A percentile compares a stretch with the other conserved stretches of the same genome.
Evolutionary conservation across 305 asterid species (phyloP).

Genomic region (Caryopteris hybrid): DNA sequence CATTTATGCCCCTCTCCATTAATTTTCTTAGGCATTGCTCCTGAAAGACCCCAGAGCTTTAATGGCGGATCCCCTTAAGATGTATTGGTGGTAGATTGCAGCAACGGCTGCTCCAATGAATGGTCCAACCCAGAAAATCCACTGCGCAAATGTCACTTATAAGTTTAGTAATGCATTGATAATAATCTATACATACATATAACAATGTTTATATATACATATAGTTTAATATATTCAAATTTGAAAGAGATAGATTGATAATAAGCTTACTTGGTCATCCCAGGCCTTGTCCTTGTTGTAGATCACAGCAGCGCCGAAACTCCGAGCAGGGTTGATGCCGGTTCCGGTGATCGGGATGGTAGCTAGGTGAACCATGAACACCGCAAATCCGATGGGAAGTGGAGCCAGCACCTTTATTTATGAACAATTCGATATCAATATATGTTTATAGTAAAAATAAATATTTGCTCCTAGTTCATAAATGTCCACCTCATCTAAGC

Average conservation of each 20-base stretch:
- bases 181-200: no score
- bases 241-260: no score
- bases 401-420: constrained; percentile 32
- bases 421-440: no score
- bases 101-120: constrained; percentile 55
- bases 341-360: constrained; percentile 41
- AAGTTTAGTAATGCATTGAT: no score
- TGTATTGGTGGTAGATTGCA: constrained; percentile 49
- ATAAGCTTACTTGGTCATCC: constrained; percentile 35
- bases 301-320: constrained; percentile 42
- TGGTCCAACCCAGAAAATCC: constrained; percentile 77
- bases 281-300: constrained; percentile 32
- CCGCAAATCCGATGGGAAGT: constrained; percentile 34
- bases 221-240: no score
- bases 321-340: constrained; percentile 40
- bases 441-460: no score
- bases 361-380: constrained; percentile 37
- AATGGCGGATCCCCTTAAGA: constrained; percentile 48
- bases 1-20: not conserved
- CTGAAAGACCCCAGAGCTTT: constrained; percentile 61
- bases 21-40: constrained; percentile 38
- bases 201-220: no score
- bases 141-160: no score
- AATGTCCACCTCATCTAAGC: no score
- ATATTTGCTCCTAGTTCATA: no score